phyloP scores from a whole-genome alignment of 2,329 filamentous ascomycete species.

The Colletotrichum kahawae region DNA sequence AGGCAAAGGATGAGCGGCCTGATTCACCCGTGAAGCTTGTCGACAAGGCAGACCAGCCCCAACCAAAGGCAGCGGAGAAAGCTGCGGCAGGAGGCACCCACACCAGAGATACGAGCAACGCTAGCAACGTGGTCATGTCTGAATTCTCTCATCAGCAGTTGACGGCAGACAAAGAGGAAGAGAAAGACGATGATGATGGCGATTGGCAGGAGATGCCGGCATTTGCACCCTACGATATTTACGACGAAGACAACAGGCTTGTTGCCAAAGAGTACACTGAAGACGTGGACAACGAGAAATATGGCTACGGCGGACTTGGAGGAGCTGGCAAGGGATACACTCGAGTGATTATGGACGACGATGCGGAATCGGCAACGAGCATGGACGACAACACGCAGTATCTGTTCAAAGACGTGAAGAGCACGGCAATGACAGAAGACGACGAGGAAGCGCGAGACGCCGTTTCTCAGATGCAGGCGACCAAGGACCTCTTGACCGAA shows the following conservation, averaged over 20 bases:
- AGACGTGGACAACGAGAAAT: slow-evolving; percentile 69
- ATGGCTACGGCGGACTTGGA: slow-evolving; percentile 78
- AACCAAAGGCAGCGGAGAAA: slow-evolving; percentile 6
- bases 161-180: slow-evolving; percentile 59
- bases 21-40: slow-evolving; percentile 3
- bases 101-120: slow-evolving; percentile 40
- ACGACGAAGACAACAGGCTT: slow-evolving; percentile 90
- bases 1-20: background rate
- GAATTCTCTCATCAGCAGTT: slow-evolving; percentile 93
- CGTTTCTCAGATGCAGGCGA: slow-evolving; percentile 89
- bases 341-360: slow-evolving; percentile 91
- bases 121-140: slow-evolving; percentile 55
- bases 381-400: slow-evolving; percentile 98
- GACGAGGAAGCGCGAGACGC: slow-evolving; percentile 88
- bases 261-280: slow-evolving; percentile 82
- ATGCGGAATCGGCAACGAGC: slow-evolving; percentile 91
- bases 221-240: slow-evolving; percentile 90
- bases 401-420: slow-evolving; percentile 78
- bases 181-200: slow-evolving; percentile 63
- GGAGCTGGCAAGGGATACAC: slow-evolving; percentile 96
- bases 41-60: slow-evolving; percentile 18
- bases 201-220: slow-evolving; percentile 95
- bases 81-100: background rate
- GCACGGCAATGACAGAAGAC: slow-evolving; percentile 64
- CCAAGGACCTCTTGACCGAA: slow-evolving; percentile 93